phyloP scores from a whole-genome alignment of 352 stramenopile genomes.

The Globisporangium rhizosaccharum region DNA sequence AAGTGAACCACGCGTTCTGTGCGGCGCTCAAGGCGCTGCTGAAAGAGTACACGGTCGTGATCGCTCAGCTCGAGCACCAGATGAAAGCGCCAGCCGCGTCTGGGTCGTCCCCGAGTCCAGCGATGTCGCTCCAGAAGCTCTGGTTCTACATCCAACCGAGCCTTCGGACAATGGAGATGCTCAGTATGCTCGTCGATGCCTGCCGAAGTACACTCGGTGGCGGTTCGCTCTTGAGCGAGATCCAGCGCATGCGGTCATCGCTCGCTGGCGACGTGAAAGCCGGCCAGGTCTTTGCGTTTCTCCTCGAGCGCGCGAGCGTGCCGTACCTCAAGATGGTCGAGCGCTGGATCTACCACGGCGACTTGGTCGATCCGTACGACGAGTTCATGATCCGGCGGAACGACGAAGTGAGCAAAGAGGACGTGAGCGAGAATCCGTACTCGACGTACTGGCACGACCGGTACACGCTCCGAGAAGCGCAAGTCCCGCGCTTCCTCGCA shows the following conservation, averaged over 20 bases:
- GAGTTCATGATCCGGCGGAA: constrained; percentile 90
- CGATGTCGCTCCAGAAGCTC: constrained; percentile 88
- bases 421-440: constrained; percentile 85
- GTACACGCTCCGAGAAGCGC: constrained; percentile 71
- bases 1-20: constrained; percentile 92
- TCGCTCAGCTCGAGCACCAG: constrained; percentile 87
- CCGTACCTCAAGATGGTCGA: constrained; percentile 90
- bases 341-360: constrained; percentile 87
- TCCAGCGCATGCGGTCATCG: constrained; percentile 83
- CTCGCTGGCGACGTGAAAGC: constrained; percentile 76
- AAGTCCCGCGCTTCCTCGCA: constrained; percentile 80
- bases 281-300: constrained; percentile 70
- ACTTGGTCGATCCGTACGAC: constrained; percentile 88
- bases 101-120: not conserved
- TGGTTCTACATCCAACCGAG: constrained; percentile 92
- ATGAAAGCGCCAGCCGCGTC: constrained; percentile 27
- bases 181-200: constrained; percentile 76
- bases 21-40: constrained; percentile 89
- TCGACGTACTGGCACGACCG: constrained; percentile 88
- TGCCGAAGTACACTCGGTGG: constrained; percentile 77
- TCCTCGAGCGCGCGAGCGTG: constrained; percentile 77
- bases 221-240: constrained; percentile 88
- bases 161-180: constrained; percentile 90
- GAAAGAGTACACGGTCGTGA: constrained; percentile 92
- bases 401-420: constrained; percentile 67